A percentile compares a stretch with the other conserved stretches of the same genome.
phyloP scores from a whole-genome alignment of 805 yeast genomes.

The Isabelozyma gotoi region DNA sequence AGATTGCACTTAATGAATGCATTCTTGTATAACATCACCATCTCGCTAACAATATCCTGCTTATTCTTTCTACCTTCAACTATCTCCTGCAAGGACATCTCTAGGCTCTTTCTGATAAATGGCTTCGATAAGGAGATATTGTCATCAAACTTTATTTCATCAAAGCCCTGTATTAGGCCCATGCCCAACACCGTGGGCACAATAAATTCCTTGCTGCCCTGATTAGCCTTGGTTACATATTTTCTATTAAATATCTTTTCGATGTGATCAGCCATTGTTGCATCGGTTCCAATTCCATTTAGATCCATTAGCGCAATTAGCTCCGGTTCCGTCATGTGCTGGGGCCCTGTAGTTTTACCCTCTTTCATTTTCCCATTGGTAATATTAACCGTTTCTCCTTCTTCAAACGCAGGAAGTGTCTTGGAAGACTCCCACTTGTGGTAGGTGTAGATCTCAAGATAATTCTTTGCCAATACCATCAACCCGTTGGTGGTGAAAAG shows the following conservation, averaged over 20 bases:
- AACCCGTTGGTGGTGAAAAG: slow-evolving; percentile 71
- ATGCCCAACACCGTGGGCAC: slow-evolving; percentile 83
- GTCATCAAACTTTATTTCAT: slow-evolving; percentile 68
- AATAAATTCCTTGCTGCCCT: slow-evolving; percentile 43
- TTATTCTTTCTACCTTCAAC: slow-evolving; percentile 62
- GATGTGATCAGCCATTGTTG: slow-evolving; percentile 97
- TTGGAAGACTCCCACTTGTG: slow-evolving; percentile 71
- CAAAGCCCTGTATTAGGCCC: slow-evolving; percentile 87
- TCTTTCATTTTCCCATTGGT: slow-evolving; percentile 57
- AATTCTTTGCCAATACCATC: slow-evolving; percentile 70
- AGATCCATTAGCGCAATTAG: slow-evolving; percentile 91
- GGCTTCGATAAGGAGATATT: slow-evolving; percentile 72
- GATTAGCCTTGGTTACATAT: slow-evolving; percentile 54
- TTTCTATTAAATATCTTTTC: slow-evolving; percentile 70
- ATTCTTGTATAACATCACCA: slow-evolving; percentile 56
- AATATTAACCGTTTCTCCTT: slow-evolving; percentile 59
- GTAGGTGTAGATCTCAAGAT: slow-evolving; percentile 77
- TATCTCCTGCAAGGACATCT: slow-evolving; percentile 61
- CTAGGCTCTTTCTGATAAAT: slow-evolving; percentile 75
- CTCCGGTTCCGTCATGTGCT: slow-evolving; percentile 86
- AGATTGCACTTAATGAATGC: slow-evolving; percentile 43
- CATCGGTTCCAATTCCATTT: slow-evolving; percentile 98
- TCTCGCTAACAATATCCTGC: slow-evolving; percentile 53
- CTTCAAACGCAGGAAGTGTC: slow-evolving; percentile 60
- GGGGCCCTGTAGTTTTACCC: slow-evolving; percentile 82